These are phyloP conservation scores for Trichoderma citrinoviride DNA, from an alignment of 2,329 filamentous ascomycete species.

Conservation along the genomic window DNA sequence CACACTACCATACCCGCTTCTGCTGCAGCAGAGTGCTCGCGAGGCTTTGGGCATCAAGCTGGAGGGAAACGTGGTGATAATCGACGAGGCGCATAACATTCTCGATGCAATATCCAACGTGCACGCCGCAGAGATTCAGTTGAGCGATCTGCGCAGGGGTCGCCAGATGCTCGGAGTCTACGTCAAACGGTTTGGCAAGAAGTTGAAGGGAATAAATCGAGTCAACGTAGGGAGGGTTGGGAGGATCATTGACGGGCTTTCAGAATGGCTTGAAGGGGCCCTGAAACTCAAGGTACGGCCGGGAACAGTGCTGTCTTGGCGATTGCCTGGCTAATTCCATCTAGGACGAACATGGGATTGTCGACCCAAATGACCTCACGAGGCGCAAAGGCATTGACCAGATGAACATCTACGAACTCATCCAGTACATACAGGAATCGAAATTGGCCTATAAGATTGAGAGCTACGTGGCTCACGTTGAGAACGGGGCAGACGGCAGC, in stretches of 20 bases:
- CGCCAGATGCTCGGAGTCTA: slow-evolving; percentile 77
- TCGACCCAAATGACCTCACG: slow-evolving; percentile 70
- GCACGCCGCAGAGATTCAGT: slow-evolving; percentile 72
- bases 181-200: slow-evolving; percentile 82
- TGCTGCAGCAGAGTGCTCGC: slow-evolving; percentile 81
- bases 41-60: slow-evolving; percentile 85
- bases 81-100: slow-evolving; percentile 96
- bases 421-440: slow-evolving; percentile 84
- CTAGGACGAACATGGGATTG: slow-evolving; percentile 58
- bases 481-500: slow-evolving; percentile 43
- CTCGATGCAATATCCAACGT: slow-evolving; percentile 92
- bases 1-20: slow-evolving; percentile 85
- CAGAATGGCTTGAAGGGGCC: slow-evolving; percentile 62
- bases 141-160: slow-evolving; percentile 70
- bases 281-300: slow-evolving; percentile 44
- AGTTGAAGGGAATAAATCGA: slow-evolving; percentile 84
- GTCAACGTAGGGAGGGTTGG: slow-evolving; percentile 88
- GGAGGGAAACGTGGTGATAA: slow-evolving; percentile 85
- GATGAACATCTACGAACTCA: slow-evolving; percentile 87
- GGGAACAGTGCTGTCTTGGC: neutral
- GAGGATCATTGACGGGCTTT: slow-evolving; percentile 76
- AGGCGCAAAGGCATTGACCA: slow-evolving; percentile 86
- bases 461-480: slow-evolving; percentile 69
- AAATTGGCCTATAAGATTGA: slow-evolving; percentile 94
- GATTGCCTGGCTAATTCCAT: slow-evolving; percentile 3